Evolutionary conservation across 176 grass and related monocot genomes (phyloP), one percentile per base, ranked within the genome.

Genomic region (Triticum aestivum): DNA sequence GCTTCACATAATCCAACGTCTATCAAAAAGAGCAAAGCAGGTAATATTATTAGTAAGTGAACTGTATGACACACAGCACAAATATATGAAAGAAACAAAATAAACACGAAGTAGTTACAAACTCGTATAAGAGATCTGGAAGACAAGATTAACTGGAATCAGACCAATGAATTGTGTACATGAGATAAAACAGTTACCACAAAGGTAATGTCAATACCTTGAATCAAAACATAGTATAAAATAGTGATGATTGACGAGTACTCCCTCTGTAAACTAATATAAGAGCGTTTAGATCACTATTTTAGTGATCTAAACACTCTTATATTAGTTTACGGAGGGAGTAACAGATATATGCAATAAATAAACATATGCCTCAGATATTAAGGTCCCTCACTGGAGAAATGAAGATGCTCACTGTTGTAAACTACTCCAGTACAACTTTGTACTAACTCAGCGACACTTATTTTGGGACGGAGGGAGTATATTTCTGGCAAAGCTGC

Each of bases 1-100:
- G 94, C 84, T 98, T 96, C 71, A 98, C 90, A 51, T 91, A 96
- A 65, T 94, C 90, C 81, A 98, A 49, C 0, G 85, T 92, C 92
- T 96, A 82, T 37, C 21, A 41, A 78, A 88, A 30, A 21, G 63
- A 83, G 81, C 63, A 72, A 29, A 89, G 29, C 59, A 65, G 21
- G 61, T 59, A 70, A 49, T 65, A 82, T 42, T 61, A 62, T 56
- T 34, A 86, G 37, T 27, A 72, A 79, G 74, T 56, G 5, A 64
- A 62, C 6, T 23, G 59, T 49, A 47, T 5, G 67, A 21, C 54
- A 38, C 6, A 1, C 32, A 51, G 77, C 15, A 11, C 33, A 83
- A 74, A 78, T 61, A 69, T 58, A 12, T 41, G 41, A 38, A 73
- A 61, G 61, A 59, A 68, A 58, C 7, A 80, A 73, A 84, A 62